Evolutionary conservation across 169 alveolate genomes (phyloP), one percentile per base, ranked within the genome.

Genomic region (Cardiosporidium cionae): DNA sequence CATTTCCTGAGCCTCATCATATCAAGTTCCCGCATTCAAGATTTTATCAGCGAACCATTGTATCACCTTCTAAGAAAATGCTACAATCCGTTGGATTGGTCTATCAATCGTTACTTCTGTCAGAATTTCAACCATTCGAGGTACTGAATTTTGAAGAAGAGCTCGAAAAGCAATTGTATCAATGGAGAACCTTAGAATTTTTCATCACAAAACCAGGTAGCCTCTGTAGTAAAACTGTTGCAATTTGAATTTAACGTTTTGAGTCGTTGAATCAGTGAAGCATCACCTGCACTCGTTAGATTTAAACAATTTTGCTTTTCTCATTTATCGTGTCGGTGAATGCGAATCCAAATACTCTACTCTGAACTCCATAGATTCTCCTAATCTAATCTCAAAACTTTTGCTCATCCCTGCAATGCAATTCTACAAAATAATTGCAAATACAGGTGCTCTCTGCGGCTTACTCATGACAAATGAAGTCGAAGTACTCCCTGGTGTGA

Each of bases 81-180:
- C 52, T 72, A 27, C 78, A 72, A 65, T 72, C 78, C 16, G 78
- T 72, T 64, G 78, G 65, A 33, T 7, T 72, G 67, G 52, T 44
- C 52, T 58, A 63, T 58, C 52, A 16, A 16, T 3, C 27, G 3
- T 44, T 62, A 52, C 70, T 58, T 22, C 72, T 73, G 34, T 34
- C 67, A n/a, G 78, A 31, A 5, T 62, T 53, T 23, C 52, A 37
- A 31, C 63, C 63, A 7, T 44, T 72, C 37, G 78, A 72, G 2
- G 78, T 63, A 44, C 71, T 72, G 29, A 9, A 28, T 0, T 72
- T 72, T 32, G 78, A 72, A 16, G 44, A 62, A n/a, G 31, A 22
- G 32, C 62, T 72, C 72, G n/a, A 25, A 65, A 37, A 22, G 32
- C 78, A 72, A 33, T 52, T 72, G 62, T 72, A 63, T 7, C 78